Conservation (phyloP, 306 rosid species). For the Albizia julibrissin region DNA sequence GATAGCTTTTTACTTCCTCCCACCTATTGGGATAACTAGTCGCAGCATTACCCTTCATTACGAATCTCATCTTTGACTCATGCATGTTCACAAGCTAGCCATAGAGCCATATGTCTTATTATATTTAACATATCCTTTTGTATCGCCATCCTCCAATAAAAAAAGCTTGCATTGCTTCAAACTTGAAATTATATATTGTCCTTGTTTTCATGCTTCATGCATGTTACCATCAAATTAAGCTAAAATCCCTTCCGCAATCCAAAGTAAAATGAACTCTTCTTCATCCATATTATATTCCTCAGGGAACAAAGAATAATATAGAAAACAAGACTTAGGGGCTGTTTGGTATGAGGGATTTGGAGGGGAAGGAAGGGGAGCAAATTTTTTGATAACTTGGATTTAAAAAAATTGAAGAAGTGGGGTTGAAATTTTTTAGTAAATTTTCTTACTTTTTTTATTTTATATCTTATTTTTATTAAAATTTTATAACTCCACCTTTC, state of each 20-base stretch:
- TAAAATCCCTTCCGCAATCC: neutral
- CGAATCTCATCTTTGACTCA: neutral
- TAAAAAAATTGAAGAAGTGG: too few species aligned
- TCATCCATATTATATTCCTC: neutral
- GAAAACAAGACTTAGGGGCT: neutral
- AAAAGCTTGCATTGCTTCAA: slow-evolving; percentile 6
- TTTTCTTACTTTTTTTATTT: too few species aligned
- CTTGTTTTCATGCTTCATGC: neutral
- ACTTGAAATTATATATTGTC: neutral
- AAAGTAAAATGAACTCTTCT: neutral
- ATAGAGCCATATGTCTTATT: neutral
- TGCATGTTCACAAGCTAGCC: neutral
- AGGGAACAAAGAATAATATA: neutral
- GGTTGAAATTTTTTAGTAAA: too few species aligned
- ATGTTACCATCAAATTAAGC: neutral
- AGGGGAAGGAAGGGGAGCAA: too few species aligned
- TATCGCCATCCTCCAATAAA: neutral
- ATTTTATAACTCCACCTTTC: too few species aligned
- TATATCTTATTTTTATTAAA: too few species aligned
- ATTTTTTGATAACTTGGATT: too few species aligned
- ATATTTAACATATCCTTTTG: neutral
- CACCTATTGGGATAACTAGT: neutral
- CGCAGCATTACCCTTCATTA: neutral
- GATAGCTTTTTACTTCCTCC: neutral
- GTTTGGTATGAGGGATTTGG: too few species aligned